Conservation (phyloP, 306 rosid species). For the Prunus armeniaca region DNA sequence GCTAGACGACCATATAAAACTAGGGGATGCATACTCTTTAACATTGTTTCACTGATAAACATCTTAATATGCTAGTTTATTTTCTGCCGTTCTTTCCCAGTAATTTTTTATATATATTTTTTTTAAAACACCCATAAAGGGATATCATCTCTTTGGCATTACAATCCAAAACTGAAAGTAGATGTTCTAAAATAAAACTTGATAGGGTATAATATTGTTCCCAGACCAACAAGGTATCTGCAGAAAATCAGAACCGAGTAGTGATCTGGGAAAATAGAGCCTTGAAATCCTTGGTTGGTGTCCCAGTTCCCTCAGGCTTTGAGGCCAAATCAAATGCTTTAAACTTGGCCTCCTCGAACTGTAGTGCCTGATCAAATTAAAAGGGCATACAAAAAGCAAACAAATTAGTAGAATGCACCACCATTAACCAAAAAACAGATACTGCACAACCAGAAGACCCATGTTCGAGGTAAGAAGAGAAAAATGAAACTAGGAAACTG, state of each 20-base stretch:
- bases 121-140: neutral
- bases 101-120: too few species aligned
- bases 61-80: neutral
- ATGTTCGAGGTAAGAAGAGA: neutral
- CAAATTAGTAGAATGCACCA: neutral
- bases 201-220: neutral
- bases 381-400: neutral
- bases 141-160: neutral
- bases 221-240: neutral
- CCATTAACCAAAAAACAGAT: neutral
- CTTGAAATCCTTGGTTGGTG: constrained; percentile 86
- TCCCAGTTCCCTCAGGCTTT: constrained; percentile 72
- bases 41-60: neutral
- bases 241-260: constrained; percentile 43
- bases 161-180: neutral
- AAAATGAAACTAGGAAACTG: neutral
- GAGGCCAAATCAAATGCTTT: constrained; percentile 92
- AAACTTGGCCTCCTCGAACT: constrained; percentile 67
- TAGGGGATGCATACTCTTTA: neutral
- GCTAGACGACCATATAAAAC: neutral
- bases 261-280: constrained; percentile 74
- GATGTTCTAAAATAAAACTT: neutral
- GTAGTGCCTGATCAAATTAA: constrained; percentile 52
- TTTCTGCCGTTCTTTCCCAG: neutral
- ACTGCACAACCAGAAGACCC: neutral